phyloP scores from a whole-genome alignment of 371 early-diverging fungal species.

The Sporodiniella umbellata region DNA sequence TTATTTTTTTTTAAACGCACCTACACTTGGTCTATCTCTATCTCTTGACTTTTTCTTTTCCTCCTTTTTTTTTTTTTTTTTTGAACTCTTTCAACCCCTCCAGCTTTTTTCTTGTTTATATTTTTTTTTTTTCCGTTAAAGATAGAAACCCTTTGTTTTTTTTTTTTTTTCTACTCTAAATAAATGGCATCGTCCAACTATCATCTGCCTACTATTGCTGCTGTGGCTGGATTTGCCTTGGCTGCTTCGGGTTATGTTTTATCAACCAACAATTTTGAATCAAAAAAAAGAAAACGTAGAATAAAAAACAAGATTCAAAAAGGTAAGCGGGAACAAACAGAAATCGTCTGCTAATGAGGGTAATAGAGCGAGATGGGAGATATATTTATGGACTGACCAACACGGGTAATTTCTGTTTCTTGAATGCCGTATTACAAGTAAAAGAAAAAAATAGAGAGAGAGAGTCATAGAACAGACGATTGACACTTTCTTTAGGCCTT shows the following conservation, averaged over 20 bases:
- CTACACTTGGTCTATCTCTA: neutral
- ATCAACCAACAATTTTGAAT: slow-evolving; percentile 29
- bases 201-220: slow-evolving; percentile 47
- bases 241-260: slow-evolving; percentile 45
- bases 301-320: slow-evolving; percentile 36
- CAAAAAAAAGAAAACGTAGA: slow-evolving; percentile 36
- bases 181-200: slow-evolving; percentile 42
- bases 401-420: slow-evolving; percentile 86
- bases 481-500: slow-evolving; percentile 50
- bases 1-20: no score
- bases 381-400: slow-evolving; percentile 73
- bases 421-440: slow-evolving; percentile 85
- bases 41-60: neutral
- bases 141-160: neutral
- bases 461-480: neutral
- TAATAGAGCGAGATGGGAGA: slow-evolving; percentile 42
- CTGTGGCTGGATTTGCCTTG: slow-evolving; percentile 45
- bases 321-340: slow-evolving; percentile 17
- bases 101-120: neutral
- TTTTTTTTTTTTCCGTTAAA: neutral
- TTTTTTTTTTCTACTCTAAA: neutral
- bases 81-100: neutral
- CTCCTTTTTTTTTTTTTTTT: neutral
- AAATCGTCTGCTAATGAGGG: neutral
- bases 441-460: neutral